phyloP scores from a whole-genome alignment of 805 yeast species.

The Tanozyma kutaoensis region DNA sequence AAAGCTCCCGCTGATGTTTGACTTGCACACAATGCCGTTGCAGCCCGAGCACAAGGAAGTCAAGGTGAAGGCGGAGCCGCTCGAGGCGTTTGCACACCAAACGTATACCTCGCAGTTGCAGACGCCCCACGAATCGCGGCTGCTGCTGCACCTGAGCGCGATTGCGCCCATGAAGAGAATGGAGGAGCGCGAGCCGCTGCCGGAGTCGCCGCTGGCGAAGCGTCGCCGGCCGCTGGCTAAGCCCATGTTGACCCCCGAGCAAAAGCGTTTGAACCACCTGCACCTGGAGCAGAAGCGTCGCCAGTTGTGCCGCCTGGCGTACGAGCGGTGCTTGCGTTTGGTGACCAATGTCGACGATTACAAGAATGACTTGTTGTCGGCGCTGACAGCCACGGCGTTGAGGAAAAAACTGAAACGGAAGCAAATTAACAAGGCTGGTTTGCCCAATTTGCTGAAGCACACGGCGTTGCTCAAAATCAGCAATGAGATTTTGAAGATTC shows the following conservation, averaged over 20 bases:
- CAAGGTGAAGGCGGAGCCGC: no score
- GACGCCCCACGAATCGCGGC: slow-evolving; percentile 21
- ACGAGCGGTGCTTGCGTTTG: slow-evolving; percentile 26
- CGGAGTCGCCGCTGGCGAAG: slow-evolving; percentile 4
- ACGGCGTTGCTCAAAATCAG: slow-evolving; percentile 27
- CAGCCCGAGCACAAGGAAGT: slow-evolving; percentile 1
- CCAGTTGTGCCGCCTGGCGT: slow-evolving; percentile 29
- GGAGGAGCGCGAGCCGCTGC: neutral
- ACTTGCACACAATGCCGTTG: slow-evolving; percentile 16
- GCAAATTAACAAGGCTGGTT: slow-evolving; percentile 27
- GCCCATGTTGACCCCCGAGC: slow-evolving; percentile 24
- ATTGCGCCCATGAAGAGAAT: no score
- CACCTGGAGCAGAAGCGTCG: slow-evolving; percentile 30
- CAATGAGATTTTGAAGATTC: slow-evolving; percentile 21
- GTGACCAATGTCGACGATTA: slow-evolving; percentile 27
- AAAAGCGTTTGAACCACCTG: slow-evolving; percentile 28
- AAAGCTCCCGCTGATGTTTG: slow-evolving; percentile 6
- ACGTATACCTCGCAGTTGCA: slow-evolving; percentile 10
- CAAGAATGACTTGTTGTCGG: slow-evolving; percentile 14
- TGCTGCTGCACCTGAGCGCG: no score
- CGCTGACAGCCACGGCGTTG: slow-evolving; percentile 5
- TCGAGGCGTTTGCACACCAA: slow-evolving; percentile 1
- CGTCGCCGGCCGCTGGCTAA: slow-evolving; percentile 20
- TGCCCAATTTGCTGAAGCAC: slow-evolving; percentile 31
- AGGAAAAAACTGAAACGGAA: slow-evolving; percentile 21